phyloP scores from a whole-genome alignment of 768 basidiomycete species.

The Hygrocybe coccinea region DNA sequence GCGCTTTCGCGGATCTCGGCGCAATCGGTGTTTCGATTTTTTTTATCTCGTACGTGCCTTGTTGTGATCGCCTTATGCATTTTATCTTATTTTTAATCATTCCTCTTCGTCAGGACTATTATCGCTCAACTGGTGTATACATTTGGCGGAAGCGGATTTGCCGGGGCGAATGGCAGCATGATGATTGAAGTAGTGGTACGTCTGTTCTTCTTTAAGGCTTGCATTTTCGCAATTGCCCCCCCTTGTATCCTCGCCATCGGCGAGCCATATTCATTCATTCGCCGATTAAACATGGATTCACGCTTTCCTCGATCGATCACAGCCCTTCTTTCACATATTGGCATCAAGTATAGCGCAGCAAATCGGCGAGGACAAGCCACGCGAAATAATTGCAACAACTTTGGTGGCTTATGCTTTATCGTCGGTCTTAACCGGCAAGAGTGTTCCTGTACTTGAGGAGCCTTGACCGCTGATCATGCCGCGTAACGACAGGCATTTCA shows the following conservation, averaged over 20 bases:
- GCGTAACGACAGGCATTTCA: conserved; percentile 48
- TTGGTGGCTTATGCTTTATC: conserved; percentile 84
- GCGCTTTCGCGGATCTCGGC: conserved; percentile 76
- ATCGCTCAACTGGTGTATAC: conserved; percentile 82
- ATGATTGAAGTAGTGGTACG: conserved; percentile 96
- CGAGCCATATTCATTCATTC: no score
- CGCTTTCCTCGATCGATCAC: no score
- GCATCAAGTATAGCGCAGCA: conserved; percentile 68
- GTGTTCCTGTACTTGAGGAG: not conserved
- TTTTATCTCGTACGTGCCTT: conserved; percentile 63
- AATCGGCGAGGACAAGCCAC: conserved; percentile 64
- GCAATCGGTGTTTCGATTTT: conserved; percentile 94
- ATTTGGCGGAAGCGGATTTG: conserved; percentile 82
- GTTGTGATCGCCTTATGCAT: not conserved
- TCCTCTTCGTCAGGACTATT: conserved; percentile 45
- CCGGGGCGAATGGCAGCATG: conserved; percentile 89
- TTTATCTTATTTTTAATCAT: not conserved
- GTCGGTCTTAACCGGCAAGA: conserved; percentile 74
- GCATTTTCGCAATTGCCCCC: no score
- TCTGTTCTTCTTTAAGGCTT: not conserved
- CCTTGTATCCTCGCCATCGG: no score
- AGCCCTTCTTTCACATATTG: conserved; percentile 96
- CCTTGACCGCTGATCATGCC: conserved; percentile 6
- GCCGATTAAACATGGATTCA: no score
- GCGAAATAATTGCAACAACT: conserved; percentile 84